Evolutionary conservation across 805 yeast genomes (phyloP).

Genomic region (Teunomyces panamensis): DNA sequence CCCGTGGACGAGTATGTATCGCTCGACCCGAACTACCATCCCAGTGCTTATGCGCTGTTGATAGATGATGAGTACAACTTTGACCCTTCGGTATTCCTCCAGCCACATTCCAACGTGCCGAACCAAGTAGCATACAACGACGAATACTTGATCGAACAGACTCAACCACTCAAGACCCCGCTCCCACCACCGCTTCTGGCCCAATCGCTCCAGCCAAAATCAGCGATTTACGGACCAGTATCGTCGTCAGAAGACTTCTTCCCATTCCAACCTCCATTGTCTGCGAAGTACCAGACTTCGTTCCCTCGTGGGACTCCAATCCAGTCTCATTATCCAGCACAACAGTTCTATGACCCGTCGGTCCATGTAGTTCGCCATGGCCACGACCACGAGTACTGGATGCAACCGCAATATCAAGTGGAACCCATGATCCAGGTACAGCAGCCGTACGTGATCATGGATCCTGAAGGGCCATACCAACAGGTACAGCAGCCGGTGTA

Average conservation of each 20-base stretch:
- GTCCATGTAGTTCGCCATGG: slow-evolving; percentile 10
- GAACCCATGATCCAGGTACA: slow-evolving; percentile 11
- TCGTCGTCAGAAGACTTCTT: slow-evolving; percentile 19
- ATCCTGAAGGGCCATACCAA: slow-evolving; percentile 4
- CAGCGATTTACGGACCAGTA: slow-evolving; percentile 9
- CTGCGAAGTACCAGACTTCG: slow-evolving; percentile 22
- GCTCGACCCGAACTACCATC: slow-evolving; percentile 19
- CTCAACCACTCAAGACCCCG: slow-evolving; percentile 43
- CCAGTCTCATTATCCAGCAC: slow-evolving; percentile 5
- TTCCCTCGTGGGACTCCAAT: slow-evolving; percentile 14
- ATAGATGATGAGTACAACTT: slow-evolving; percentile 19
- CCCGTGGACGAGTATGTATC: slow-evolving; percentile 22
- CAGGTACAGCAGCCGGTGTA: not conserved
- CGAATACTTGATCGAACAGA: slow-evolving; percentile 51
- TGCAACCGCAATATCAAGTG: slow-evolving; percentile 2
- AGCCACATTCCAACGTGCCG: slow-evolving; percentile 9
- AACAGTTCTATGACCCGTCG: slow-evolving; percentile 9
- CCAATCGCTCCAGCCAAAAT: slow-evolving; percentile 7
- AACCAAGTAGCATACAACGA: slow-evolving; percentile 41
- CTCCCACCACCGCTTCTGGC: slow-evolving; percentile 1
- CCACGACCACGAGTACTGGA: slow-evolving; percentile 18
- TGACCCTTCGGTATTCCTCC: slow-evolving; percentile 18
- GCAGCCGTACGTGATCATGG: slow-evolving; percentile 18
- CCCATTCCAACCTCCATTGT: slow-evolving; percentile 19
- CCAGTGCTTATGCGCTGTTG: slow-evolving; percentile 8